These are phyloP conservation scores for Talaromyces sp. DNA, from an alignment of 2,329 filamentous ascomycete species.

Conservation along the genomic window DNA sequence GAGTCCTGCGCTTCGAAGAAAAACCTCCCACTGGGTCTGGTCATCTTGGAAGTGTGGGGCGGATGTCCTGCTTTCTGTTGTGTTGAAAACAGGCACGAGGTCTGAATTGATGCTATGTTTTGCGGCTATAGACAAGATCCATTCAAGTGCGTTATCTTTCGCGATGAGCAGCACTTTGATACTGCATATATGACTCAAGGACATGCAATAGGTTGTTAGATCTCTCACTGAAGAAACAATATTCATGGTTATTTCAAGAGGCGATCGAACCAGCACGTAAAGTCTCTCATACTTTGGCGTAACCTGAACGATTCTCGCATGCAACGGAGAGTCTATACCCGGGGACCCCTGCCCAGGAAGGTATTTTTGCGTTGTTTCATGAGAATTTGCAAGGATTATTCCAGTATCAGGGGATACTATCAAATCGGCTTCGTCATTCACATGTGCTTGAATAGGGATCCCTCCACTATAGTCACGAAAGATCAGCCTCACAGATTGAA, in stretches of 20 bases:
- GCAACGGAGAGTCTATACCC: slow-evolving; percentile 44
- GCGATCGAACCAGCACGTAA: slow-evolving; percentile 14
- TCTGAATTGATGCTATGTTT: slow-evolving; percentile 8
- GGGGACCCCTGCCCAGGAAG: slow-evolving; percentile 54
- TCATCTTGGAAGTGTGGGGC: slow-evolving; percentile 45
- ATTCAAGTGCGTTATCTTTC: slow-evolving; percentile 9
- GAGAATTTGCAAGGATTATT: slow-evolving; percentile 65
- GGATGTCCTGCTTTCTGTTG: background rate
- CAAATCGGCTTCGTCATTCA: slow-evolving; percentile 56
- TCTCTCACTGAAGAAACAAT: slow-evolving; percentile 10
- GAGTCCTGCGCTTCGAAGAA: slow-evolving; percentile 62
- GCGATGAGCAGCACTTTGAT: slow-evolving; percentile 12
- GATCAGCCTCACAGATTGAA: slow-evolving; percentile 19
- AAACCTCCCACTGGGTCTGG: slow-evolving; percentile 65
- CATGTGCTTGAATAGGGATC: background rate
- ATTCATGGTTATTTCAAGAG: background rate
- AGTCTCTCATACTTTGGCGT: slow-evolving; percentile 29
- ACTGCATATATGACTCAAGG: slow-evolving; percentile 1
- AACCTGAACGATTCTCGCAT: slow-evolving; percentile 53
- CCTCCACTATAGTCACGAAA: slow-evolving; percentile 26
- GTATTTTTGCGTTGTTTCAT: slow-evolving; percentile 67
- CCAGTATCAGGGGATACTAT: slow-evolving; percentile 66
- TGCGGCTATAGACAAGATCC: slow-evolving; percentile 14
- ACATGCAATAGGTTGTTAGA: slow-evolving; percentile 7
- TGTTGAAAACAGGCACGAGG: slow-evolving; percentile 14